Evolutionary conservation across 2,329 filamentous ascomycete species (phyloP).

Genomic region (Fusarium sp.): DNA sequence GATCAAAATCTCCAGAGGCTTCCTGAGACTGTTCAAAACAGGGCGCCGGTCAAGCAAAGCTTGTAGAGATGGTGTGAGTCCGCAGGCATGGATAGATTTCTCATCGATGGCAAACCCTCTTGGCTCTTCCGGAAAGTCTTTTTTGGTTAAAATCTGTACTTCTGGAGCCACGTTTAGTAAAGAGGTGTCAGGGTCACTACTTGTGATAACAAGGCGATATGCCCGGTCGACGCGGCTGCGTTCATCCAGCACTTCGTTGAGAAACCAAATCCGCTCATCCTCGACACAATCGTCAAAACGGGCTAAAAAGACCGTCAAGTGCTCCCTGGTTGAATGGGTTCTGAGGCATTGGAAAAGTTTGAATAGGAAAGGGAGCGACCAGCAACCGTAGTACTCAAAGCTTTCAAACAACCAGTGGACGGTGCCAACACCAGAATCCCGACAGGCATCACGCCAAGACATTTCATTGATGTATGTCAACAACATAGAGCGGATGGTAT

Average conservation of each 20-base stretch:
- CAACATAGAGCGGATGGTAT: background rate
- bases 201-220: background rate
- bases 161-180: background rate
- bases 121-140: background rate
- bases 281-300: background rate
- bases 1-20: background rate
- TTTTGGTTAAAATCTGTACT: background rate
- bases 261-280: background rate
- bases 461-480: background rate
- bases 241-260: background rate
- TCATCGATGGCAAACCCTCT: background rate
- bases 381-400: background rate
- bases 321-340: accelerated
- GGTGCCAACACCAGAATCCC: no score
- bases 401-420: background rate
- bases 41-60: background rate
- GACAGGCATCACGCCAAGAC: background rate
- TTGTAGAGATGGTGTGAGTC: background rate
- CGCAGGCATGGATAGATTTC: background rate
- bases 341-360: background rate
- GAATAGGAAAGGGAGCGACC: background rate
- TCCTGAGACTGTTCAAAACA: background rate
- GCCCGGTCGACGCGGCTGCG: background rate
- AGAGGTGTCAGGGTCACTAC: background rate
- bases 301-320: background rate